Evolutionary conservation across 2,329 filamentous ascomycete genomes (phyloP), one percentile per base, ranked within the genome.

Genomic region (Penicillium sp.): DNA sequence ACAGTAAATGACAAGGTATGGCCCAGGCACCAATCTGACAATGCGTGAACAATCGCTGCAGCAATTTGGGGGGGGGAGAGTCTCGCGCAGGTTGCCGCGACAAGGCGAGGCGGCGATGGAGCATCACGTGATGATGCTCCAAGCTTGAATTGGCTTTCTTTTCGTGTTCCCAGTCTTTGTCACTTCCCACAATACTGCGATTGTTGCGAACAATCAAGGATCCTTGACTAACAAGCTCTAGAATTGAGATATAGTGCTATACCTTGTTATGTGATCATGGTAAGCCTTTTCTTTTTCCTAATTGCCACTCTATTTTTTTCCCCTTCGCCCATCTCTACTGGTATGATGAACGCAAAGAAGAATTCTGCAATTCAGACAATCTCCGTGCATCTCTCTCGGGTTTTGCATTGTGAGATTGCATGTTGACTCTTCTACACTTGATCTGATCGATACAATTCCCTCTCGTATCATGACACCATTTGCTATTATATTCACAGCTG

Each of bases 341-440:
- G 50, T 51, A 71, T 71, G 76, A 79, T 78, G 75, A 79, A 67
- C 69, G 62, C 39, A 64, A 67, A 68, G 66, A 75, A 75, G 77
- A 79, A 74, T 79, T 79, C 76, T 79, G 76, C 77, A 79, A 79
- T 78, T 63, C 76, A 56, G 75, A 79, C 76, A 78, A 68, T 74
- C 75, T 75, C 75, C 75, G 61, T 62, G 53, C 52, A 48, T 57
- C 58, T 41, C 58, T 60, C 57, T 59, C 56, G 51, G 55, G 61
- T n/a, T 47, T 47, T 54, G 50, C 57, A 38, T 62, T 69, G 76
- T 73, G 76, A 76, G 75, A 75, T 75, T 78, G 76, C 56, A 61
- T 78, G 77, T 78, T 73, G 77, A 79, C 75, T 67, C 62, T 73
- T 75, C 76, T 79, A 79, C 77, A 79, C 77, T 79, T 79, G 77